These are phyloP conservation scores for Asterophora lycoperdoides DNA, from an alignment of 768 basidiomycete genomes.

Conservation along the genomic window DNA sequence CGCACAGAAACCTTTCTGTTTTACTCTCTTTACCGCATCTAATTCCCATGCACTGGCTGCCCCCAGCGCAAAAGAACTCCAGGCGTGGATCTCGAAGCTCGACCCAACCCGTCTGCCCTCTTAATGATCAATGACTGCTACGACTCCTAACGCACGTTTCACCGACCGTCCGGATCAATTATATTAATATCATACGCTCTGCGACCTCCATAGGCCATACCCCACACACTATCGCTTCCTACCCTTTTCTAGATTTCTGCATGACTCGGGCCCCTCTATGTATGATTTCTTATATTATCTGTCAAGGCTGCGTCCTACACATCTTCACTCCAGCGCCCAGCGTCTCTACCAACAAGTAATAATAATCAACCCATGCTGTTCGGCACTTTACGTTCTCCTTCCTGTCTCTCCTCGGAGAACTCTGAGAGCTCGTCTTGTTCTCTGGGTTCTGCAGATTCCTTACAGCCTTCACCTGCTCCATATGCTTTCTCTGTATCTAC, in stretches of 20 bases:
- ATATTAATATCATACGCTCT: slow-evolving; percentile 8
- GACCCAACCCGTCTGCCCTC: slow-evolving; percentile 71
- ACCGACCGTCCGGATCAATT: slow-evolving; percentile 3
- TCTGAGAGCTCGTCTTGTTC: background rate
- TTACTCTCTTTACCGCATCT: slow-evolving; percentile 87
- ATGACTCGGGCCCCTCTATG: slow-evolving; percentile 9
- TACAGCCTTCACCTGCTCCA: background rate
- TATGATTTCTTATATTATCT: slow-evolving; percentile 10
- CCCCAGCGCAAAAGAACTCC: slow-evolving; percentile 74
- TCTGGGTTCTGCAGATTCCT: background rate
- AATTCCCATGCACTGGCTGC: slow-evolving; percentile 91
- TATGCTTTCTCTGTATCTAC: background rate
- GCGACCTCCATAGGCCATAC: background rate
- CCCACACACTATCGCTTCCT: slow-evolving; percentile 6
- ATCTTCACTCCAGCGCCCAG: slow-evolving; percentile 4
- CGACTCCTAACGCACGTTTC: background rate
- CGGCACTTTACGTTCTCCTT: no score
- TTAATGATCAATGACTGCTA: slow-evolving; percentile 21
- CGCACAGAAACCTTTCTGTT: slow-evolving; percentile 72
- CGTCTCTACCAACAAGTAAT: slow-evolving; percentile 11
- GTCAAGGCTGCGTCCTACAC: slow-evolving; percentile 3
- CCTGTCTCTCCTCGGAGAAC: no score
- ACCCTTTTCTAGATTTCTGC: slow-evolving; percentile 9
- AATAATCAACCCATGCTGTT: slow-evolving; percentile 6
- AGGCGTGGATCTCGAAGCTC: slow-evolving; percentile 79